Evolutionary conservation across 2,329 filamentous ascomycete species (phyloP).

Genomic region (Trichoderma semiorbis): DNA sequence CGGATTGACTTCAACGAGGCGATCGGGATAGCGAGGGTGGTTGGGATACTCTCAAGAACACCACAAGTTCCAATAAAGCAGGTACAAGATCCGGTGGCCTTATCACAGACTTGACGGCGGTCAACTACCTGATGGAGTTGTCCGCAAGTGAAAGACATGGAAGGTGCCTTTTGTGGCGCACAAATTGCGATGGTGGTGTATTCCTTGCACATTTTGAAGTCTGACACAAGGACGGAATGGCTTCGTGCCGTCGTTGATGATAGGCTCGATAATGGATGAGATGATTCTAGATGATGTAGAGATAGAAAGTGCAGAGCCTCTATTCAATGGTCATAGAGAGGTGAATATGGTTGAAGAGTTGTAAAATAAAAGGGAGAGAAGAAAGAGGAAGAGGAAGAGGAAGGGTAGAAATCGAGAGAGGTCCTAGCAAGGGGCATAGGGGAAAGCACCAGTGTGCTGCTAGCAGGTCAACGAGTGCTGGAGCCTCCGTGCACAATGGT

Average conservation of each 20-base stretch:
- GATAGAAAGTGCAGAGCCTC: not conserved
- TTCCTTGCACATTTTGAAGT: conserved; percentile 25
- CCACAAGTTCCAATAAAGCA: conserved; percentile 29
- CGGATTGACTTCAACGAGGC: conserved; percentile 16
- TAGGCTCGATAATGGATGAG: not conserved
- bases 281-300: not conserved
- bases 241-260: not conserved
- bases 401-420: not conserved
- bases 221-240: not conserved
- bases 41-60: not conserved
- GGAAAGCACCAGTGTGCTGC: not conserved
- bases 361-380: not conserved
- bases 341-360: not conserved
- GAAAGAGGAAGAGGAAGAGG: not conserved
- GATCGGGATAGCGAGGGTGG: conserved; percentile 11
- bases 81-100: conserved; percentile 19
- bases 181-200: conserved; percentile 25
- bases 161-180: conserved; percentile 6
- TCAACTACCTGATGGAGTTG: conserved; percentile 26
- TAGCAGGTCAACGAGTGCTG: not conserved
- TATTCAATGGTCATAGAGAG: not conserved
- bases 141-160: conserved; percentile 22
- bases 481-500: not conserved
- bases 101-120: conserved; percentile 18
- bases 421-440: not conserved